Base-by-base conservation (phyloP, 176 grass and related monocot genomes). In the Oryza officinalis region DNA sequence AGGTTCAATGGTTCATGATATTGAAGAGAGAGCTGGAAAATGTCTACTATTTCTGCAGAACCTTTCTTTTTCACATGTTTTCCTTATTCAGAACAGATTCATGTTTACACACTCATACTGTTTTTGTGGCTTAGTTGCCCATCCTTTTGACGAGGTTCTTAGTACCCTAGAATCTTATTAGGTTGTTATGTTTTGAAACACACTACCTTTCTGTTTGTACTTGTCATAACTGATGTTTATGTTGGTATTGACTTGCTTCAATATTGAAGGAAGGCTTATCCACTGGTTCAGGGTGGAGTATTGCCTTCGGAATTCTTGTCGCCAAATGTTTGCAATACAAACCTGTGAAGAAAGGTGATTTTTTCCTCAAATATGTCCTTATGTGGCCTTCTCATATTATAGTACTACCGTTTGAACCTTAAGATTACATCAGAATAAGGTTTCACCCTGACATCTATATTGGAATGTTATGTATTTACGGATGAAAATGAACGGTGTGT, bases 291-390 rank as follows among this genome's bases (percentile, higher is more conserved):
- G 38, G 87, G 77, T 95, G 87, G 93, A 88, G 71, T 84, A 85
- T 94, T 81, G 23, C 83, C 35, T 32, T 92, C 32, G 78, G 87
- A 61, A 35, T 80, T 81, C 61, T 90, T 30, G 74, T 92, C 1
- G 91, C 91, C 35, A 99, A 89, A 82, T 82, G 68, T 76, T 90
- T 92, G 35, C 89, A 96, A 44, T 96, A 96, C 79, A 96, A 90
- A 68, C 93, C 93, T 85, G 83, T 94, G 31, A 96, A 89, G 78
- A 99, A 95, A 94, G 96, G 96, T 96, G 28, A 83, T 14, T 79
- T 28, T 37, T 79, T 64, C 27, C 72, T 63, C 23, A 22, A n/a
- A 10, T 40, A 84, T 76, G 20, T 70, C 0, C 80, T 63, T 80
- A 37, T 69, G 50, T 63, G 73, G 17, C 28, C 20, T 22, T 76